These are phyloP conservation scores for Lachnellula hyalina DNA, from an alignment of 2,329 filamentous ascomycete genomes.

Conservation along the genomic window DNA sequence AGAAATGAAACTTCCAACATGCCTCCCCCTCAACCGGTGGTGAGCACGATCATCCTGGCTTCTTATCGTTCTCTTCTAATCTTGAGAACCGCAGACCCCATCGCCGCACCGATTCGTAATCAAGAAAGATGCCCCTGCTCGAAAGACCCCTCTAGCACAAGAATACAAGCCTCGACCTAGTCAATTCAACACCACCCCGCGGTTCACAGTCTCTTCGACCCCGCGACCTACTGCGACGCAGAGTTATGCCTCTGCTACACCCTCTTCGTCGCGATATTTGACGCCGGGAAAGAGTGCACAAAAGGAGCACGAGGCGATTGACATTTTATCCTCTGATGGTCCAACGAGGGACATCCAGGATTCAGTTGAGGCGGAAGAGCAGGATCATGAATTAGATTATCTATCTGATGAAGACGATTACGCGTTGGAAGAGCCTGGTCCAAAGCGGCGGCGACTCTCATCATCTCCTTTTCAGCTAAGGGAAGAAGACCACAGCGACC, in stretches of 20 bases:
- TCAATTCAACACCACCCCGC: constrained; percentile 32
- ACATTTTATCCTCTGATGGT: constrained; percentile 17
- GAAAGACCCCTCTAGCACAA: constrained; percentile 20
- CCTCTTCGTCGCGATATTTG: constrained; percentile 23
- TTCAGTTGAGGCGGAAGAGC: constrained; percentile 24
- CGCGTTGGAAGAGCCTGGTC: constrained; percentile 15
- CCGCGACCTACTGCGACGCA: constrained; percentile 24
- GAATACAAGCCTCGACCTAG: constrained; percentile 20
- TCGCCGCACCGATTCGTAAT: constrained; percentile 35
- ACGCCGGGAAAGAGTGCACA: constrained; percentile 20
- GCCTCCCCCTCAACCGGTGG: constrained; percentile 29
- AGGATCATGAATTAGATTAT: constrained; percentile 12
- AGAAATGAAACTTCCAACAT: constrained; percentile 22
- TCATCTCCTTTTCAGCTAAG: constrained; percentile 11
- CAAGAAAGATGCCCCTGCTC: constrained; percentile 21
- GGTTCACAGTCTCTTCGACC: constrained; percentile 30
- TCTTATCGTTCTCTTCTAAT: constrained; percentile 9
- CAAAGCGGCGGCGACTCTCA: constrained; percentile 28
- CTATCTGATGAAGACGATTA: constrained; percentile 20
- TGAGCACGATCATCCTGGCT: constrained; percentile 12
- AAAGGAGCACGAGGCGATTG: constrained; percentile 21
- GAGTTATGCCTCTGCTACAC: constrained; percentile 20
- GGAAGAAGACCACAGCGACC: constrained; percentile 5
- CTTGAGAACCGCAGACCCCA: constrained; percentile 28
- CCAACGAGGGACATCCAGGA: constrained; percentile 19